These are phyloP conservation scores for Cicer pinnatifidum DNA, from an alignment of 306 rosid species.

Conservation along the genomic window DNA sequence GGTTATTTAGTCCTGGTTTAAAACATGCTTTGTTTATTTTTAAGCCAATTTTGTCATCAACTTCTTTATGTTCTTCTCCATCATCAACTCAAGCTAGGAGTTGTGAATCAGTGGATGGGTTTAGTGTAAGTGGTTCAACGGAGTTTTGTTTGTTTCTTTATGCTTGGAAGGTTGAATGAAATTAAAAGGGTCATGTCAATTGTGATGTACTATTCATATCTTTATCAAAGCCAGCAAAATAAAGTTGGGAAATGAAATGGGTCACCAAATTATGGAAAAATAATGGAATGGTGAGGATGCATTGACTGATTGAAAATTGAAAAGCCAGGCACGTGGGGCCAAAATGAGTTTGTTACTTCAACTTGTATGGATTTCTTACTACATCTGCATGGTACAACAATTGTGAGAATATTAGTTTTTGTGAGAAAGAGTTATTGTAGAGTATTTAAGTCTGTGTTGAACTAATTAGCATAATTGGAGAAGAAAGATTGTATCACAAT, in stretches of 20 bases:
- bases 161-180: constrained; percentile 87
- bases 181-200: constrained; percentile 11
- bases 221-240: constrained; percentile 46
- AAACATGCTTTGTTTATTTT: constrained; percentile 85
- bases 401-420: too few relatives aligned
- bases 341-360: constrained; percentile 50
- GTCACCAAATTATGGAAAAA: constrained; percentile 44
- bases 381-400: too few relatives aligned
- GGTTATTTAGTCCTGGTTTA: constrained; percentile 88
- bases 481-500: constrained; percentile 56
- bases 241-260: constrained; percentile 51
- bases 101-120: constrained; percentile 63
- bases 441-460: constrained; percentile 39
- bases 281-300: constrained; percentile 48
- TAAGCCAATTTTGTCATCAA: constrained; percentile 65
- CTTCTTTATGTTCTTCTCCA: constrained; percentile 50
- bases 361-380: too few relatives aligned
- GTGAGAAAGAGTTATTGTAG: too few relatives aligned
- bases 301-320: constrained; percentile 38
- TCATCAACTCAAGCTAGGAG: constrained; percentile 55
- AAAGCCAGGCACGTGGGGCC: constrained; percentile 51
- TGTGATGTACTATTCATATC: background rate
- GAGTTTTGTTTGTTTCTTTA: constrained; percentile 85
- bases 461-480: constrained; percentile 66
- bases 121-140: constrained; percentile 66